A percentile compares a stretch with the other conserved stretches of the same genome.
phyloP scores from a whole-genome alignment of 2,329 filamentous ascomycete genomes.

The Aspergillus versicolor region DNA sequence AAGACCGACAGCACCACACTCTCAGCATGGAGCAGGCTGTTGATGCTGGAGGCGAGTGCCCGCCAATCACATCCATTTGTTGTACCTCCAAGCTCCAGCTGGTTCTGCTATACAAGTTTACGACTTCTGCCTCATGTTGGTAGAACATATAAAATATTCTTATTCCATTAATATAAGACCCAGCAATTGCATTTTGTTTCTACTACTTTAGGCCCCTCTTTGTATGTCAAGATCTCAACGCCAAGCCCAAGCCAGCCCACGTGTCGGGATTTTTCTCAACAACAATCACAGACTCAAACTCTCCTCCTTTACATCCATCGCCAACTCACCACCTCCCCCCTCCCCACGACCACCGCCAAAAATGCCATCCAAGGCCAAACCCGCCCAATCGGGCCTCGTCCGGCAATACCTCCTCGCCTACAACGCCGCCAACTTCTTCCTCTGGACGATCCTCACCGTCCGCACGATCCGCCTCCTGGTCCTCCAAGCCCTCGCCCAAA shows the following conservation, averaged over 20 bases:
- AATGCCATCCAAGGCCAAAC: neutral
- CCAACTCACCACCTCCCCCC: neutral
- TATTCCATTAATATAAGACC: no score
- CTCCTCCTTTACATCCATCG: neutral
- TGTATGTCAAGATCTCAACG: neutral
- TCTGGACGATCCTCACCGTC: constrained; percentile 77
- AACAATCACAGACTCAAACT: neutral
- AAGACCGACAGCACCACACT: no score
- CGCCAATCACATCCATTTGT: no score
- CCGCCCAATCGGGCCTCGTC: constrained; percentile 47
- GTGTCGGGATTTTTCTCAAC: neutral
- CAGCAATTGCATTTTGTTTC: no score
- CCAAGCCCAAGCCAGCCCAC: neutral
- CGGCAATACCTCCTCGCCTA: constrained; percentile 76
- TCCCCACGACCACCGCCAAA: neutral
- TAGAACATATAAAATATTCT: no score
- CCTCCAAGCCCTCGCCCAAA: constrained; percentile 44
- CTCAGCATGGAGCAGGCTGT: no score
- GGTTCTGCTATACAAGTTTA: no score
- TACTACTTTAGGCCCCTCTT: no score
- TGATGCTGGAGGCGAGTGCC: no score
- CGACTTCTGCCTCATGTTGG: no score
- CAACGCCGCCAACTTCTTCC: constrained; percentile 72
- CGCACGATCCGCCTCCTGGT: constrained; percentile 61
- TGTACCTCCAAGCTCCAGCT: no score